Conservation (phyloP, 805 yeast genomes). For the Metschnikowia lunata region DNA sequence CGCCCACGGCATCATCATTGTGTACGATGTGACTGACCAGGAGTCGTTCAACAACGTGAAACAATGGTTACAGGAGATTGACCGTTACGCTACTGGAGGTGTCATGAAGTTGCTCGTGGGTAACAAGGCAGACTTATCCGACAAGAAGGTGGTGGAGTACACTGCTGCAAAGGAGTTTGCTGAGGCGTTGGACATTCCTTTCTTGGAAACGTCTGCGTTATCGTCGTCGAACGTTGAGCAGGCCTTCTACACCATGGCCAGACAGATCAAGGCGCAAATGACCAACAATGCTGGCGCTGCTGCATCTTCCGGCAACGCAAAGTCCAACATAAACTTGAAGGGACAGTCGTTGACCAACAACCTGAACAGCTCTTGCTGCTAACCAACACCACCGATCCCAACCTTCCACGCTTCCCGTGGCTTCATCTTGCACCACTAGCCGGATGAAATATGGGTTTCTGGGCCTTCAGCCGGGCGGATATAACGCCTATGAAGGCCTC, state of each 20-base stretch:
- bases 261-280: constrained; percentile 96
- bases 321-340: constrained; percentile 66
- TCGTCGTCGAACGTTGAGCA: constrained; percentile 96
- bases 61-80: constrained; percentile 98
- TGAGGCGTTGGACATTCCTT: constrained; percentile 89
- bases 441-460: too few relatives aligned
- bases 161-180: constrained; percentile 97
- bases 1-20: constrained; percentile 97
- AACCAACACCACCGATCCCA: constrained; percentile 2
- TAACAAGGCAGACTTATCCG: constrained; percentile 90
- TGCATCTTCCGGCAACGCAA: constrained; percentile 36
- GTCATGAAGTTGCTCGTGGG: constrained; percentile 95
- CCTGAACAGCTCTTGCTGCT: constrained; percentile 40
- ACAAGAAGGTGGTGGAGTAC: constrained; percentile 92
- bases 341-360: constrained; percentile 54
- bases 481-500: too few relatives aligned
- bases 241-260: constrained; percentile 97
- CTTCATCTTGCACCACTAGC: too few relatives aligned
- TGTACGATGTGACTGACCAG: constrained; percentile 96
- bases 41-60: constrained; percentile 94
- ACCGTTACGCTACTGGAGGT: constrained; percentile 96
- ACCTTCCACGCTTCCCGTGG: too few relatives aligned
- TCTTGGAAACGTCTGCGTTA: constrained; percentile 93
- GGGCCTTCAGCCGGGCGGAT: too few relatives aligned
- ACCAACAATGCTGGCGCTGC: constrained; percentile 52